Base-by-base conservation (phyloP, 768 basidiomycete genomes). In the Lactifluus volemus region DNA sequence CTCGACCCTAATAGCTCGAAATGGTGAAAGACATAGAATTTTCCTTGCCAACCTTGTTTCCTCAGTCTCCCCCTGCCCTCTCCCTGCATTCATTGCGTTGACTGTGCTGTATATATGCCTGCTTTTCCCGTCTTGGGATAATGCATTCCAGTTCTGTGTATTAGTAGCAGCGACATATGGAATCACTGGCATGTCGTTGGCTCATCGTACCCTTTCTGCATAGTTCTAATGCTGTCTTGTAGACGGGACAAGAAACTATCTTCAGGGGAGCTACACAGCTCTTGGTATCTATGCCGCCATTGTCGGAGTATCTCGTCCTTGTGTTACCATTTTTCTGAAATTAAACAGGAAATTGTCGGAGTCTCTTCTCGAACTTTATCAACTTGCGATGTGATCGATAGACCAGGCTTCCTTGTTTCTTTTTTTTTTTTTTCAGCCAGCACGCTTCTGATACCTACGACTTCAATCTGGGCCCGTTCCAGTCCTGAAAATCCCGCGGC, bases 281-380 rank as follows among this genome's bases (percentile, higher is more conserved):
- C 45, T 47, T 30, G 12, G 19, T 17, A 34, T 41, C 38, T 19
- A 29, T 42, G 32, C 38, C 21, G 10, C 34, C 32, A 50, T 57
- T 45, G 56, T 61, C 36, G 44, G 38, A 32, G 56, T 56, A 32
- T 47, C 14, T 5, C 36, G 10, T 32, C 55, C 12, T 61, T 34
- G 50, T 47, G 32, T 21, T 44, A 19, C 38, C 36, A 44, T 52
- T 55, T 14, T 56, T 56, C 38, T 38, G 47, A 48, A 53, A 42
- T 11, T 12, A 36, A 39, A 10, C 47, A 39, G 36, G 25, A 21
- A 41, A 29, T 41, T 10, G 52, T 55, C 60, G 55, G 60, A 61
- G 60, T 61, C 60, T 47, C 34, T 38, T 52, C n/a, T 56, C 36
- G 29, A 57, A 61, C 55, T 41, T 49, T 57, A 52, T 61, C 42